Evolutionary conservation across 2,329 filamentous ascomycete species (phyloP), one percentile per base, ranked within the genome.

Genomic region (Beauveria pseudobassiana): DNA sequence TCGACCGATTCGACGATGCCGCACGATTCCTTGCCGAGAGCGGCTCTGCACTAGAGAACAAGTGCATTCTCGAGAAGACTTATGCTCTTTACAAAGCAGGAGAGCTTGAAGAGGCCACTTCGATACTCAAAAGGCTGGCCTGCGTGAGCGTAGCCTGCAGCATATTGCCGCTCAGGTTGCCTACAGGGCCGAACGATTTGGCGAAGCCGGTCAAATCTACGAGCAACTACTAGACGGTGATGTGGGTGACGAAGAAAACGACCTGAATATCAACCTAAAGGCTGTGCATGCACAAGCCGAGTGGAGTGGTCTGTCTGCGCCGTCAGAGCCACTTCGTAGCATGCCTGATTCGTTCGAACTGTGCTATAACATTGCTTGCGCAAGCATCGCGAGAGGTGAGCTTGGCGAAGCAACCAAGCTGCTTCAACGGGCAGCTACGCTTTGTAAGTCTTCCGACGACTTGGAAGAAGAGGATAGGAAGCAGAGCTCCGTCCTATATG

Each of bases 11-110:
- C 73, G 84, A 89, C 62, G 90, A 95, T 73, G 89, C 89, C 51
- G 77, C 91, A 53, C 84, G 85, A 63, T 82, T 85, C 61, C 82
- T 93, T 63, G 82, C 86, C 63, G 83, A 86, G 42, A 85, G 80
- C 20, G 85, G 86, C 54, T 78, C 82, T 62, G 78, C 76, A 65
- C 75, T 93, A 62, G 83, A 87, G 70, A 77, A 82, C 45, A 75
- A 76, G 62, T 90, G 87, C 66, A 70, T 76, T 18, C 79, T 93
- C 49, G 90, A 93, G 73, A 87, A 87, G 71, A 84, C 88, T 2
- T 96, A 96, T 76, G 87, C 89, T n/a, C 80, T 93, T 22, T 96
- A 95, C 77, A 95, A 93, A 77, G 82, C 84, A 0, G 89, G 89
- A 26, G 80, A 86, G 65, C 81, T 91, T 1, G 77, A 81, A 22